These are phyloP conservation scores for Jaapia argillacea DNA, from an alignment of 768 basidiomycete genomes.

Conservation along the genomic window DNA sequence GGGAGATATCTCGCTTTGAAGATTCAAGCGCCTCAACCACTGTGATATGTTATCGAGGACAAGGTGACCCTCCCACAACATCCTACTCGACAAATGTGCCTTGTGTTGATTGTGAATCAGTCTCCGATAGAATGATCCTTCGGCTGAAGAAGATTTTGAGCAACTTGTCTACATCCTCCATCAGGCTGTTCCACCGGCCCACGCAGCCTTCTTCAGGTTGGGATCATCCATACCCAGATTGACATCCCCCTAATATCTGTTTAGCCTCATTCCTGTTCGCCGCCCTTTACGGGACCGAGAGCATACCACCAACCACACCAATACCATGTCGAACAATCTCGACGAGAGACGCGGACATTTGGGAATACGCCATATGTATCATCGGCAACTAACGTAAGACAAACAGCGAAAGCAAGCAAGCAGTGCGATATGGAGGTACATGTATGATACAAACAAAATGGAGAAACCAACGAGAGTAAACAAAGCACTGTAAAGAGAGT, in stretches of 20 bases:
- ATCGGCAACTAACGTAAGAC: slow-evolving; percentile 9
- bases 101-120: too few relatives aligned
- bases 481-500: slow-evolving; percentile 7
- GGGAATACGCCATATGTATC: slow-evolving; percentile 49
- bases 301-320: slow-evolving; percentile 31
- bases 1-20: slow-evolving; percentile 39
- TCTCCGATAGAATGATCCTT: too few relatives aligned
- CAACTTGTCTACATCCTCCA: too few relatives aligned
- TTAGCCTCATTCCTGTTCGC: too few relatives aligned
- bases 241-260: too few relatives aligned
- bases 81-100: too few relatives aligned
- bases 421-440: slow-evolving; percentile 2
- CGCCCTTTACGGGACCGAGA: too few relatives aligned
- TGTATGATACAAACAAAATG: slow-evolving; percentile 1
- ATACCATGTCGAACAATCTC: slow-evolving; percentile 47
- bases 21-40: slow-evolving; percentile 30
- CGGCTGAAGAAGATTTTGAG: too few relatives aligned
- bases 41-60: slow-evolving; percentile 32
- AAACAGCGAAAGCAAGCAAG: slow-evolving; percentile 5
- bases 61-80: too few relatives aligned
- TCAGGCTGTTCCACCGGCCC: too few relatives aligned
- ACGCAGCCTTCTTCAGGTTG: too few relatives aligned
- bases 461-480: not conserved
- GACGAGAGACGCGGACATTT: slow-evolving; percentile 29
- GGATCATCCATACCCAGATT: too few relatives aligned